phyloP scores from a whole-genome alignment of 2,329 filamentous ascomycete species.

The Trichoderma brevicompactum region DNA sequence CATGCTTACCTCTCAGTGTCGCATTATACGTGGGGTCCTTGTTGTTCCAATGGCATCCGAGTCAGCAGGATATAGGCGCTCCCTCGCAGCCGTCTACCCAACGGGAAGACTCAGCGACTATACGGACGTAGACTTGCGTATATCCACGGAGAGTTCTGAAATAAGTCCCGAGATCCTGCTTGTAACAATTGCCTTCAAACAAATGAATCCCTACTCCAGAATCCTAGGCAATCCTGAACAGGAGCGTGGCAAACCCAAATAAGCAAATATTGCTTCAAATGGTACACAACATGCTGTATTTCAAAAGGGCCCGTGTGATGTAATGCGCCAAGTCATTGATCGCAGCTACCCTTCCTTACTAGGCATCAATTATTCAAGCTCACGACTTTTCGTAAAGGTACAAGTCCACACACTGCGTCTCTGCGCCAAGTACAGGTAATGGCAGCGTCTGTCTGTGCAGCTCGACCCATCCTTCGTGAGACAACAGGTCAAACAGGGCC shows the following conservation, averaged over 20 bases:
- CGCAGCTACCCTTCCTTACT: not conserved
- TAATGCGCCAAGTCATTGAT: not conserved
- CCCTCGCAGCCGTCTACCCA: not conserved
- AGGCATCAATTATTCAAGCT: not conserved
- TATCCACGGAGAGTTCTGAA: not conserved
- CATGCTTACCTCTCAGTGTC: not conserved
- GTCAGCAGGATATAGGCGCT: not conserved
- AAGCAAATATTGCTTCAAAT: not conserved
- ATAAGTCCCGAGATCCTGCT: too few relatives aligned
- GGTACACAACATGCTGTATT: not conserved
- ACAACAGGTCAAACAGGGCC: slow-evolving; percentile 54
- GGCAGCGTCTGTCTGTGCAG: slow-evolving; percentile 48
- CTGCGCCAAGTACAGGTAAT: slow-evolving; percentile 52
- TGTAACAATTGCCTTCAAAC: too few relatives aligned
- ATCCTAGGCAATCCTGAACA: not conserved
- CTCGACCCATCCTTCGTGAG: slow-evolving; percentile 50
- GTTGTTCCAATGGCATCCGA: not conserved
- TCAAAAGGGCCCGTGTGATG: not conserved
- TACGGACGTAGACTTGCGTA: not conserved
- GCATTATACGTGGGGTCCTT: not conserved
- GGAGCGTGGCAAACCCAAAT: not conserved
- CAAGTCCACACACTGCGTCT: slow-evolving; percentile 54
- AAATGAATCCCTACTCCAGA: not conserved
- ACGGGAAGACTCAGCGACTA: not conserved
- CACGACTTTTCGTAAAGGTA: slow-evolving; percentile 53